Percentiles rank a stretch among this genome's conserved stretches.
Evolutionary conservation across 495 filamentous ascomycete species (phyloP).

Genomic region (Trichoderma orchidacearum): DNA sequence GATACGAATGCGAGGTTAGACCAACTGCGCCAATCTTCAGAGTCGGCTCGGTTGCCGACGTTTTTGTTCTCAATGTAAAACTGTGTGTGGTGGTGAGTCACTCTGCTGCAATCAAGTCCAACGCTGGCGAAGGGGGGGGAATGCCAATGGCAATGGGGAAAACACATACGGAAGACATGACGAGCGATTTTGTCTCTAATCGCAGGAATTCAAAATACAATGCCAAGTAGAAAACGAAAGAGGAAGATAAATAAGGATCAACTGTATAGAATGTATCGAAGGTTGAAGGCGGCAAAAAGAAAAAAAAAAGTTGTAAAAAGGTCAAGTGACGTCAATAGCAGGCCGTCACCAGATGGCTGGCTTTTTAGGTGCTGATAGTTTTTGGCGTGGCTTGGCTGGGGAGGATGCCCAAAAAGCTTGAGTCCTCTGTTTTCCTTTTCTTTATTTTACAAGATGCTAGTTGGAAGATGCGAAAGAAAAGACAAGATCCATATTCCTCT

Average conservation of each 20-base stretch:
- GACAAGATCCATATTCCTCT: too few species aligned
- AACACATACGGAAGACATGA: background rate
- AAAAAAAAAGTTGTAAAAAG: background rate
- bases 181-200: background rate
- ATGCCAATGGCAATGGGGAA: background rate
- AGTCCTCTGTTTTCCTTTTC: too few species aligned
- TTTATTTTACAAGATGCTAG: too few species aligned
- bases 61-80: constrained; percentile 87
- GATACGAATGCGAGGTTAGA: constrained; percentile 1
- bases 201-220: background rate
- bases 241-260: background rate
- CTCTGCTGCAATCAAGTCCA: background rate
- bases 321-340: background rate
- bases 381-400: too few species aligned
- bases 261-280: background rate
- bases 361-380: background rate
- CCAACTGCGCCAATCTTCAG: constrained; percentile 88
- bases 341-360: background rate
- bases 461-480: too few species aligned
- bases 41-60: constrained; percentile 64
- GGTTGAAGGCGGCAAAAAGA: background rate
- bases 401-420: too few species aligned
- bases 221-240: background rate
- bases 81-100: background rate
- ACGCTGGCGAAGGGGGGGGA: background rate